Percentiles rank a stretch among this genome's conserved stretches.
Evolutionary conservation across 2,329 filamentous ascomycete genomes (phyloP).

Genomic region (Pestalotiopsis fici): DNA sequence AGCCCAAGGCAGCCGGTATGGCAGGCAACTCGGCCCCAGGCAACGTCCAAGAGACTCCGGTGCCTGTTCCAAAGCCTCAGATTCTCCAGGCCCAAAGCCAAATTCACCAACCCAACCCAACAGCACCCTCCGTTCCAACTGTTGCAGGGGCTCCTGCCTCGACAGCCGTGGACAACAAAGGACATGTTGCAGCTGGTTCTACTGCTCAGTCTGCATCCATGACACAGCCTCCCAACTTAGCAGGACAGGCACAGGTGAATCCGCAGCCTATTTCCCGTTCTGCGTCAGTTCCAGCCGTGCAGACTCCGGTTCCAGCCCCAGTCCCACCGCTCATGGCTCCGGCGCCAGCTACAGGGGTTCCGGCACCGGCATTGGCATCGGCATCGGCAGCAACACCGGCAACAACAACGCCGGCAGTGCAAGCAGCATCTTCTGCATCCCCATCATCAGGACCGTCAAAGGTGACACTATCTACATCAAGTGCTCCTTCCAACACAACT

Average conservation of each 20-base stretch:
- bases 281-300: neutral
- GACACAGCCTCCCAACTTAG: neutral
- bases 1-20: neutral
- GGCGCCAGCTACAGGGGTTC: neutral
- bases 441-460: neutral
- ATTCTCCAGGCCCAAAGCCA: neutral
- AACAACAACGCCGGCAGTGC: neutral
- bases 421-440: neutral
- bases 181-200: neutral
- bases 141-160: neutral
- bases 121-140: too few relatives aligned
- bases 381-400: neutral
- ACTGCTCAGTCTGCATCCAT: neutral
- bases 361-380: neutral
- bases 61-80: conserved; percentile 12
- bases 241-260: neutral
- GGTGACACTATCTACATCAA: neutral
- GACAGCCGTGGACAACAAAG: neutral
- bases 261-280: neutral
- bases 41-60: conserved; percentile 10
- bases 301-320: conserved; percentile 1
- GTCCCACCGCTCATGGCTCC: neutral
- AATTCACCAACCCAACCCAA: neutral
- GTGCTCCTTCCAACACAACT: neutral
- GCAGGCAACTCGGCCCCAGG: neutral